phyloP scores from a whole-genome alignment of 257 asterid species.

The Sherardia arvensis region DNA sequence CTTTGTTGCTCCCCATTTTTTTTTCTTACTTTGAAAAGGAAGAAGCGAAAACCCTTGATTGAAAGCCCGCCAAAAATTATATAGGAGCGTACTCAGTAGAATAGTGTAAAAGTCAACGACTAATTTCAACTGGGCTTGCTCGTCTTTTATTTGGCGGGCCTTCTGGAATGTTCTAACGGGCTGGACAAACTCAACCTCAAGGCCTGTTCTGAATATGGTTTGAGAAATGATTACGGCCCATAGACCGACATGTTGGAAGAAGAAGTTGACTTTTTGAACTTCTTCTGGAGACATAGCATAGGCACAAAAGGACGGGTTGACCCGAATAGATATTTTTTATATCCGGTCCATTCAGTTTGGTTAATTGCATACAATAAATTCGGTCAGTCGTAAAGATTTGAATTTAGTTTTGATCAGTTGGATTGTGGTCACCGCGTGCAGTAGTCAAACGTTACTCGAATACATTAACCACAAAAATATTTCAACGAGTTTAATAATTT shows the following conservation, averaged over 20 bases:
- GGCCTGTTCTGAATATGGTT: too few species aligned
- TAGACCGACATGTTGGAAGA: background rate
- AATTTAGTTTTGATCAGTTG: background rate
- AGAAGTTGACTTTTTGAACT: background rate
- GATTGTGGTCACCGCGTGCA: background rate
- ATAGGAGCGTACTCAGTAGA: too few species aligned
- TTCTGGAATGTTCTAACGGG: background rate
- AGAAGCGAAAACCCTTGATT: background rate
- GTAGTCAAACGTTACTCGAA: background rate
- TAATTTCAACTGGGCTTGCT: background rate
- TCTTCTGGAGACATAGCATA: background rate
- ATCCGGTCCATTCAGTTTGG: background rate
- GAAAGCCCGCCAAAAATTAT: conserved; percentile 13
- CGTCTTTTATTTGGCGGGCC: background rate
- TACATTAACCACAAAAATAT: too few species aligned
- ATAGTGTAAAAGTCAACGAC: too few species aligned
- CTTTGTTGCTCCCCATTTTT: conserved; percentile 2
- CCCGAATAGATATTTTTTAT: background rate
- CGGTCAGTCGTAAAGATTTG: background rate
- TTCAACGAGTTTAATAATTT: too few species aligned
- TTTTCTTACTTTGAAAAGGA: background rate
- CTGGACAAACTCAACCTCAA: background rate
- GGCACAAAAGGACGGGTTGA: background rate
- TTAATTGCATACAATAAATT: too few species aligned
- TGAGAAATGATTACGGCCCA: too few species aligned